Evolutionary conservation across 176 grass and related monocot species (phyloP).

Genomic region (Cenchrus purpureus): DNA sequence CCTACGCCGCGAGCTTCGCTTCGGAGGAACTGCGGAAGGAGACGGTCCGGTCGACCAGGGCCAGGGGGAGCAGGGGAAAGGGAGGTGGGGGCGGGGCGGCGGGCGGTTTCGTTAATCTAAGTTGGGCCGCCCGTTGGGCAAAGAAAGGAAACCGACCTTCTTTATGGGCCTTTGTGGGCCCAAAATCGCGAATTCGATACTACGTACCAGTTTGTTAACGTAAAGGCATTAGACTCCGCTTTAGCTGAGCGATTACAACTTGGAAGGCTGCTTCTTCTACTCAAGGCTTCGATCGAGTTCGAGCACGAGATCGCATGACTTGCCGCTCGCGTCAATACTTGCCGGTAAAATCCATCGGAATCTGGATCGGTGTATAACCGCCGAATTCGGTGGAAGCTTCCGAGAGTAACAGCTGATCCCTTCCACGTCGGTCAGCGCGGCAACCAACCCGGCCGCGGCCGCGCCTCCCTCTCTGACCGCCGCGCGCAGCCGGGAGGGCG

Average conservation of each 20-base stretch:
- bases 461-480: not conserved
- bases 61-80: not conserved
- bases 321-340: not conserved
- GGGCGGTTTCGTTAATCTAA: no score
- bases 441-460: not conserved
- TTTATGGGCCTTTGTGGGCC: not conserved
- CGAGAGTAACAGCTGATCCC: slow-evolving; percentile 9
- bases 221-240: not conserved
- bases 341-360: not conserved
- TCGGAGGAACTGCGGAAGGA: not conserved
- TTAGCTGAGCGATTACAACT: not conserved
- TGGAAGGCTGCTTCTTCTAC: not conserved
- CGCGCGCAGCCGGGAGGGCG: not conserved
- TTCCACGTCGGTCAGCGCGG: not conserved
- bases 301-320: not conserved
- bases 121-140: no score
- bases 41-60: not conserved
- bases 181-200: not conserved
- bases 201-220: not conserved
- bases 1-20: not conserved
- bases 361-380: not conserved
- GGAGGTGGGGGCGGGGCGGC: not conserved
- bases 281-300: not conserved
- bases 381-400: slow-evolving; percentile 26
- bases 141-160: no score